Evolutionary conservation across 495 filamentous ascomycete genomes (phyloP).

Genomic region (Chlorociboria aeruginascens): DNA sequence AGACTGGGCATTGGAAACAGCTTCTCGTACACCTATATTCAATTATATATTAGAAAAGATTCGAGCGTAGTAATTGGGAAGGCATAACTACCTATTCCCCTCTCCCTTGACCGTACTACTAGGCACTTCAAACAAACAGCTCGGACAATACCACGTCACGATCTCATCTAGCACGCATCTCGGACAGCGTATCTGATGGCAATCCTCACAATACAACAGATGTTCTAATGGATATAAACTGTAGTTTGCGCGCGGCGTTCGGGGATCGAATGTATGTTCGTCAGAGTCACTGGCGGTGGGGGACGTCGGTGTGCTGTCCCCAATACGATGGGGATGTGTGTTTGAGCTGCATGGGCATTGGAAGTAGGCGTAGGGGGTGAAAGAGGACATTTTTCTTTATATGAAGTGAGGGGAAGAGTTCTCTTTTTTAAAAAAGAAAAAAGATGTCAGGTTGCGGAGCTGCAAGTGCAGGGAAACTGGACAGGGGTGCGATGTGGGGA

Average conservation of each 20-base stretch:
- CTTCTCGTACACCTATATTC: constrained; percentile 73
- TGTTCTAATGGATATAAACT: constrained; percentile 89
- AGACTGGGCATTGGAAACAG: constrained; percentile 89
- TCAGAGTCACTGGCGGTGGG: constrained; percentile 52
- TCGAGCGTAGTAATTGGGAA: background rate
- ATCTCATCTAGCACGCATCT: constrained; percentile 88
- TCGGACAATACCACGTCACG: constrained; percentile 90
- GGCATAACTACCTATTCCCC: constrained; percentile 60
- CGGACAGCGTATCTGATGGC: constrained; percentile 87
- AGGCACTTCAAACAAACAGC: constrained; percentile 88
- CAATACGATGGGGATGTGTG: constrained; percentile 24
- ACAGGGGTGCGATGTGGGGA: too few species aligned
- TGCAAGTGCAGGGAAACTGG: too few species aligned
- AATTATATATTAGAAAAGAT: background rate
- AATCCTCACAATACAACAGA: constrained; percentile 91
- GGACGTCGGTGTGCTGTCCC: constrained; percentile 23
- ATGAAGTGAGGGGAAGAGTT: background rate
- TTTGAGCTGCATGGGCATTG: constrained; percentile 69
- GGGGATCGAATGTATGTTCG: constrained; percentile 70
- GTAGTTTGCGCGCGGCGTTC: constrained; percentile 71
- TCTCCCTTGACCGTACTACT: constrained; percentile 82
- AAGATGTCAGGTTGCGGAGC: background rate
- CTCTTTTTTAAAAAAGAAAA: background rate
- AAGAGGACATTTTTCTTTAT: constrained; percentile 45
- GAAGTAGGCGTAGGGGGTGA: constrained; percentile 83